Evolutionary conservation across 768 basidiomycete genomes (phyloP).

Genomic region (Paxillus involutus): DNA sequence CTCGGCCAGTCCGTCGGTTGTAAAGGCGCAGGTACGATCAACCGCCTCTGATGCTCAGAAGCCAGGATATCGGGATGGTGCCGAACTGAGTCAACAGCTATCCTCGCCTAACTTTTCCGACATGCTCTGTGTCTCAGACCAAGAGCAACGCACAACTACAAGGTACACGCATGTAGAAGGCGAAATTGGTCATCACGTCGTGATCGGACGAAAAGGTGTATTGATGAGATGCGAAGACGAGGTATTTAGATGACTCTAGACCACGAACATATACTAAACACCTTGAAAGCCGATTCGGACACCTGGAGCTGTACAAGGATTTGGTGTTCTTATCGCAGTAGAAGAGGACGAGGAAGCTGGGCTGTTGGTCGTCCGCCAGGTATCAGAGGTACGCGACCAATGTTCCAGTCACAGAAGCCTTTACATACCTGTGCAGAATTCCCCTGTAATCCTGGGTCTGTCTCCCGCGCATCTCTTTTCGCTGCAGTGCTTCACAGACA

Average conservation of each 20-base stretch:
- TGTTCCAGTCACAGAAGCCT: not conserved
- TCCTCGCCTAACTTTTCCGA: not conserved
- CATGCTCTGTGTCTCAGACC: not conserved
- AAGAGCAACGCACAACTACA: slow-evolving; percentile 48
- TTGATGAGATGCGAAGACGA: slow-evolving; percentile 75
- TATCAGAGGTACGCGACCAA: slow-evolving; percentile 61
- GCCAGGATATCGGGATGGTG: not conserved
- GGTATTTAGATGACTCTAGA: slow-evolving; percentile 31
- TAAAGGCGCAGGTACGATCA: not conserved
- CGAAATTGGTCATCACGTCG: slow-evolving; percentile 66
- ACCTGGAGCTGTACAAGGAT: slow-evolving; percentile 81
- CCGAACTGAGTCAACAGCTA: not conserved
- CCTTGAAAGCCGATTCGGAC: slow-evolving; percentile 66
- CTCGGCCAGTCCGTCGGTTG: not conserved
- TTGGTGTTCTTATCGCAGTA: slow-evolving; percentile 75
- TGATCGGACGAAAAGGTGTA: slow-evolving; percentile 68
- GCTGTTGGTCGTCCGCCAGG: slow-evolving; percentile 64
- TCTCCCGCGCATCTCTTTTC: slow-evolving; percentile 70
- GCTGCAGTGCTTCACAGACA: slow-evolving; percentile 70
- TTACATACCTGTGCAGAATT: slow-evolving; percentile 49
- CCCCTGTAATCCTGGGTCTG: slow-evolving; percentile 71
- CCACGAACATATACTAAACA: not conserved
- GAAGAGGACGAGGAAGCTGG: slow-evolving; percentile 57
- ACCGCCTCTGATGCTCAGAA: not conserved
- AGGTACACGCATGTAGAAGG: slow-evolving; percentile 66